Evolutionary conservation across 768 basidiomycete genomes (phyloP).

Genomic region (Pisolithus marmoratus): DNA sequence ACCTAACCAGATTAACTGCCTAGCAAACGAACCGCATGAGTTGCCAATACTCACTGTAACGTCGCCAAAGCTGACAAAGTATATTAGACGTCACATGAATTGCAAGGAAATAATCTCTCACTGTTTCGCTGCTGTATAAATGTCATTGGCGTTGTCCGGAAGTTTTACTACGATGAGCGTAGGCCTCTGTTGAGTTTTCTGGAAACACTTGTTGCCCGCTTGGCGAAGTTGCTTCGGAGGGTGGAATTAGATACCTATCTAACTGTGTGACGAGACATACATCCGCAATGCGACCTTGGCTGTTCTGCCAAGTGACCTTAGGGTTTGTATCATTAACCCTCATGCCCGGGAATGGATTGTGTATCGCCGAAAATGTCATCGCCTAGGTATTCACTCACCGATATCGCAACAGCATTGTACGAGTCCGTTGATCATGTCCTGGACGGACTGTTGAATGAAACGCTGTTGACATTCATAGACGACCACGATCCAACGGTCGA

Average conservation of each 20-base stretch:
- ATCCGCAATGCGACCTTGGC: conserved; percentile 48
- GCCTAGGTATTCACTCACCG: conserved; percentile 40
- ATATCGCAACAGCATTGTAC: conserved; percentile 45
- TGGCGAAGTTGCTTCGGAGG: conserved; percentile 40
- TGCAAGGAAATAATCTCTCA: conserved; percentile 31
- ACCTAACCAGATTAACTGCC: conserved; percentile 31
- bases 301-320: conserved; percentile 49
- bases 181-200: conserved; percentile 39
- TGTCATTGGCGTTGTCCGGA: conserved; percentile 69
- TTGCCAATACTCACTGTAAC: conserved; percentile 35
- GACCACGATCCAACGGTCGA: conserved; percentile 58
- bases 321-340: conserved; percentile 39
- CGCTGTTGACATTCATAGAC: conserved; percentile 59
- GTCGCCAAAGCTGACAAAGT: conserved; percentile 60
- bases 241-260: not conserved
- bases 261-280: conserved; percentile 20
- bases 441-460: conserved; percentile 43
- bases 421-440: conserved; percentile 53
- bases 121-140: conserved; percentile 78
- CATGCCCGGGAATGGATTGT: conserved; percentile 43
- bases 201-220: conserved; percentile 43
- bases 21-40: not conserved
- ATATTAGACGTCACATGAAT: conserved; percentile 1
- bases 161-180: conserved; percentile 61
- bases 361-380: not conserved